Conservation (phyloP, 306 rosid species). For the Dicorynia guianensis region DNA sequence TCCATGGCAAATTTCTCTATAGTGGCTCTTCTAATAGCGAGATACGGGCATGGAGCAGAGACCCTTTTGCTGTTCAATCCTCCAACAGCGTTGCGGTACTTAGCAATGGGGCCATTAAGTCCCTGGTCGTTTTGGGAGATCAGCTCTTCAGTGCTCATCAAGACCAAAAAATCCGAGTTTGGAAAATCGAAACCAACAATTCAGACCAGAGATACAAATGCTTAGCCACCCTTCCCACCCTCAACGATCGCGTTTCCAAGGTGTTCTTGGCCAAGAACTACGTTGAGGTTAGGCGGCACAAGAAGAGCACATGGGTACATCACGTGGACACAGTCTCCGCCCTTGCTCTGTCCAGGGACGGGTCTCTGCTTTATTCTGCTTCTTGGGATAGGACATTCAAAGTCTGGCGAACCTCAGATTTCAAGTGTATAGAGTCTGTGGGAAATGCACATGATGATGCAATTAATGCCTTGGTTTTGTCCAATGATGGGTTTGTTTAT, state of each 20-base stretch:
- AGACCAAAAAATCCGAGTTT: conserved; percentile 74
- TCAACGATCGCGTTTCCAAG: conserved; percentile 53
- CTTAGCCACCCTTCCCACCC: conserved; percentile 65
- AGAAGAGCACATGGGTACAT: conserved; percentile 75
- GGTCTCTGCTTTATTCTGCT: conserved; percentile 66
- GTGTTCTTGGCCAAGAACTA: conserved; percentile 59
- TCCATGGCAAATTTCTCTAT: conserved; percentile 54
- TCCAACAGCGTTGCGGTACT: conserved; percentile 21
- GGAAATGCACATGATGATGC: conserved; percentile 78
- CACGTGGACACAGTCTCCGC: conserved; percentile 75
- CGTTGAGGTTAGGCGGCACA: conserved; percentile 63
- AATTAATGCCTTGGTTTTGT: conserved; percentile 59
- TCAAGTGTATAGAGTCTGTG: conserved; percentile 66
- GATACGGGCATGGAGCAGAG: conserved; percentile 40
- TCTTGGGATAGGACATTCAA: conserved; percentile 84
- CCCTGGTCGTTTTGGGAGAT: conserved; percentile 44
- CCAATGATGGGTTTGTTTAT: conserved; percentile 56
- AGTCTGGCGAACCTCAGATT: conserved; percentile 68
- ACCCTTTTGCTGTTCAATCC: conserved; percentile 28
- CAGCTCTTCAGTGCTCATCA: conserved; percentile 71
- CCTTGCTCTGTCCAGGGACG: conserved; percentile 57
- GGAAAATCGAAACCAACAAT: conserved; percentile 49
- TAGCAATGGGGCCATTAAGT: conserved; percentile 52
- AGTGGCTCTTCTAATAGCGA: conserved; percentile 57
- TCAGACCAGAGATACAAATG: conserved; percentile 39